Base-by-base conservation (phyloP, 495 filamentous ascomycete genomes). In the Bombardia bombarda region DNA sequence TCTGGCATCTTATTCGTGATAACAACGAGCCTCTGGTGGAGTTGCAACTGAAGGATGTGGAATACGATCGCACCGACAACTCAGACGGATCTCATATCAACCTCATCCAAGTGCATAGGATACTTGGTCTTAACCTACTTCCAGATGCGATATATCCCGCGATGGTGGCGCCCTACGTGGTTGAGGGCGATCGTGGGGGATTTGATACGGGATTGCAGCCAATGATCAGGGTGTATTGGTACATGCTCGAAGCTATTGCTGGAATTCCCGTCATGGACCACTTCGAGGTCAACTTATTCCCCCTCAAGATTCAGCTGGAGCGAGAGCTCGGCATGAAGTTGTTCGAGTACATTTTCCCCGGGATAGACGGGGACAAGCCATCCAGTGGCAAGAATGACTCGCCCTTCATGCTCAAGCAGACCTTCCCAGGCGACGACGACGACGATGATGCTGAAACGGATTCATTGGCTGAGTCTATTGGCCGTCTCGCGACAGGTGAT, bases 341-440 rank as follows among this genome's bases (percentile, higher is more conserved):
- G 16, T 96, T 97, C 54, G 90, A 97, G 62, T 99, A 99, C 65
- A 86, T 97, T 47, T 99, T 99, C 66, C 92, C 92, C 0, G 86
- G 84, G 24, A 62, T 69, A 14, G 66, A 71, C 9, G 75, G 78
- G 34, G 80, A 77, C 19, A 69, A 79, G 18, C 70, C 39, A 7
- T 22, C 53, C 18, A 45, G 36, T 17, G 60, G 59, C 44, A 79
- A 80, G 54, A 77, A 79, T 34, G 77, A 80, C 14, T 88, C 84
- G 21, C 86, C 90, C 4, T 86, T 90, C 60, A 78, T 90, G 62
- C 73, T 90, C 51, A 92, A 86, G 59, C 78, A 90, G 35, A 82
- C 83, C 53, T 67, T 80, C 42, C 73, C 82, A 0, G 76, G 73
- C 0, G 80, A 83, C 21, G 77, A 79, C n/a, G 76, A 80, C 10